Evolutionary conservation across 106 monocot species (phyloP).

Genomic region (Dioscorea alata): DNA sequence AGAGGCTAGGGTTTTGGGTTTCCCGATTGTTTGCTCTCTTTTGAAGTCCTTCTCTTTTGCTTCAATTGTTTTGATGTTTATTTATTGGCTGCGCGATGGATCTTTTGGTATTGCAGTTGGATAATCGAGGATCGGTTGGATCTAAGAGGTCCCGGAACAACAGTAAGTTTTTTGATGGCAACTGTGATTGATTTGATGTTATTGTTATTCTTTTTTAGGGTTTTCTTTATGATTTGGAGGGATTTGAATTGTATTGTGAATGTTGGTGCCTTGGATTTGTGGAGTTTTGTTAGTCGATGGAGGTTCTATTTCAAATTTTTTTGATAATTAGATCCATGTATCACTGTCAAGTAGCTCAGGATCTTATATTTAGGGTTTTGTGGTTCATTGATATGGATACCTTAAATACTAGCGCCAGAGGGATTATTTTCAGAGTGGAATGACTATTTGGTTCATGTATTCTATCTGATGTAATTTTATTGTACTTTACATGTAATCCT

Average conservation of each 20-base stretch:
- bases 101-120: conserved; percentile 22
- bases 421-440: not conserved
- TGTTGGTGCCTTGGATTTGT: not conserved
- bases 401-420: too few species aligned
- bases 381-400: not conserved
- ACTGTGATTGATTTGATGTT: not conserved
- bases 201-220: not conserved
- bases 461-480: not conserved
- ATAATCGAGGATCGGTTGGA: conserved; percentile 35
- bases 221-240: not conserved
- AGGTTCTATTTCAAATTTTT: not conserved
- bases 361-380: not conserved
- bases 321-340: not conserved
- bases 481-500: not conserved
- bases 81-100: not conserved
- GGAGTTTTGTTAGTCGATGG: not conserved
- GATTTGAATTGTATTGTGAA: not conserved
- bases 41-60: not conserved
- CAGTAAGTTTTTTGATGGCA: conserved; percentile 12
- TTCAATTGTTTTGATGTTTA: not conserved
- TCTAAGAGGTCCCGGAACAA: conserved; percentile 55
- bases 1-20: not conserved
- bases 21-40: not conserved
- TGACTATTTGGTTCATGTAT: not conserved
- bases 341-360: not conserved